Conservation (phyloP, 768 basidiomycete genomes). For the Pleurotus pulmonarius region DNA sequence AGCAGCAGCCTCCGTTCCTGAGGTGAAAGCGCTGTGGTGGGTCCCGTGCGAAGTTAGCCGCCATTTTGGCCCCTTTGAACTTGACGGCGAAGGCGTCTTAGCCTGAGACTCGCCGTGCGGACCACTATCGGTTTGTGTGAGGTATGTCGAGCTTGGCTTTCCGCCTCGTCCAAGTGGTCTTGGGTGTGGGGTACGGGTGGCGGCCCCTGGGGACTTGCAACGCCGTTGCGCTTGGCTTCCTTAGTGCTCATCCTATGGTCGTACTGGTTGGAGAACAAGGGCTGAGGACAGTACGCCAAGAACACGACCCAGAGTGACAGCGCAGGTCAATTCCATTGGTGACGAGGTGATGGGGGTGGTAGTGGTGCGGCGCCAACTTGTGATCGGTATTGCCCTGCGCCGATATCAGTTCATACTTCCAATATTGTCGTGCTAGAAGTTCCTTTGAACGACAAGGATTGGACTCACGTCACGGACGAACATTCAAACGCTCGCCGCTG, state of each 20-base stretch:
- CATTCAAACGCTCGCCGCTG: too few relatives aligned
- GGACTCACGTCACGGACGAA: too few relatives aligned
- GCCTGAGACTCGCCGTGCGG: neutral
- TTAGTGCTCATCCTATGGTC: neutral
- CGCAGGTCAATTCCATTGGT: neutral
- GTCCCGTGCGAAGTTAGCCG: neutral
- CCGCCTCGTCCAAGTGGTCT: conserved; percentile 1
- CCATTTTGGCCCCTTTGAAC: too few relatives aligned
- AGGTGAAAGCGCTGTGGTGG: neutral
- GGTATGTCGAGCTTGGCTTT: conserved; percentile 2
- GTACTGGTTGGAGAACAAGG: too few relatives aligned
- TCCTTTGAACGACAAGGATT: too few relatives aligned
- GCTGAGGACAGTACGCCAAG: neutral
- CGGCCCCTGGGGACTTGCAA: neutral
- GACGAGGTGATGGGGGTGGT: too few relatives aligned
- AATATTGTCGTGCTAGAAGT: too few relatives aligned
- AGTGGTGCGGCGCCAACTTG: too few relatives aligned
- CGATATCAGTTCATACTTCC: too few relatives aligned
- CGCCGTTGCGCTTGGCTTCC: neutral
- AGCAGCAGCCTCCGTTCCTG: neutral
- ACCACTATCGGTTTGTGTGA: neutral
- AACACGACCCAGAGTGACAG: neutral
- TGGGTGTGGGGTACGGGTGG: neutral
- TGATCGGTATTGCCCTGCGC: too few relatives aligned
- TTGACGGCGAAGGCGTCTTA: neutral